Conservation (phyloP, 345 rosid genomes). For the Combretum micranthum region DNA sequence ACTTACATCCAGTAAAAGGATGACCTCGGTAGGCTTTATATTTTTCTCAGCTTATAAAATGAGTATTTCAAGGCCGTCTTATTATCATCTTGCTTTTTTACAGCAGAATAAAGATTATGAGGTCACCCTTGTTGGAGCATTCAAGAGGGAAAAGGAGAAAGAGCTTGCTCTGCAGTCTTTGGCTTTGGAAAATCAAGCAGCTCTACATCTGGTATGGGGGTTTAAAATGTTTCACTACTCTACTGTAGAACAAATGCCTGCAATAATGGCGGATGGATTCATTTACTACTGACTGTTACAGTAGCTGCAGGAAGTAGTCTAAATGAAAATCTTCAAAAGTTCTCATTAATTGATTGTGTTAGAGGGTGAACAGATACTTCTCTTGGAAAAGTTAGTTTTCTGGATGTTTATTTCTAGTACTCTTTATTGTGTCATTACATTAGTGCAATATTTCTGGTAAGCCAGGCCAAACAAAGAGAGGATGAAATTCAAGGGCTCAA, state of each 20-base stretch:
- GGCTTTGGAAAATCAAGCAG: slow-evolving; percentile 74
- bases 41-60: not conserved
- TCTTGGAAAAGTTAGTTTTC: no score
- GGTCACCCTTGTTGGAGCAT: slow-evolving; percentile 82
- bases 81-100: slow-evolving; percentile 9
- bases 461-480: slow-evolving; percentile 77
- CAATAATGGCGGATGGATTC: no score
- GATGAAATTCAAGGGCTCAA: slow-evolving; percentile 86
- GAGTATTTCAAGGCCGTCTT: slow-evolving; percentile 3
- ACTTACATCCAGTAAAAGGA: slow-evolving; percentile 48
- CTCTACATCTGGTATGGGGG: slow-evolving; percentile 66
- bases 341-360: no score
- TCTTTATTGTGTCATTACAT: no score
- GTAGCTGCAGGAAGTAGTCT: no score
- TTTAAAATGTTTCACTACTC: not conserved
- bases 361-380: no score
- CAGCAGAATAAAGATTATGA: slow-evolving; percentile 73
- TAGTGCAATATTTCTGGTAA: slow-evolving; percentile 1
- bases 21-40: slow-evolving; percentile 38
- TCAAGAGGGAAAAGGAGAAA: slow-evolving; percentile 78
- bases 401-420: no score
- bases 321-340: no score
- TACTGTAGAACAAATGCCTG: no score
- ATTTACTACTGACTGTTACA: no score
- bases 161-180: slow-evolving; percentile 60